Percentiles rank a stretch among this genome's conserved stretches.
Evolutionary conservation across 2,329 filamentous ascomycete species (phyloP).

Genomic region (Chrysoporthe puriensis): DNA sequence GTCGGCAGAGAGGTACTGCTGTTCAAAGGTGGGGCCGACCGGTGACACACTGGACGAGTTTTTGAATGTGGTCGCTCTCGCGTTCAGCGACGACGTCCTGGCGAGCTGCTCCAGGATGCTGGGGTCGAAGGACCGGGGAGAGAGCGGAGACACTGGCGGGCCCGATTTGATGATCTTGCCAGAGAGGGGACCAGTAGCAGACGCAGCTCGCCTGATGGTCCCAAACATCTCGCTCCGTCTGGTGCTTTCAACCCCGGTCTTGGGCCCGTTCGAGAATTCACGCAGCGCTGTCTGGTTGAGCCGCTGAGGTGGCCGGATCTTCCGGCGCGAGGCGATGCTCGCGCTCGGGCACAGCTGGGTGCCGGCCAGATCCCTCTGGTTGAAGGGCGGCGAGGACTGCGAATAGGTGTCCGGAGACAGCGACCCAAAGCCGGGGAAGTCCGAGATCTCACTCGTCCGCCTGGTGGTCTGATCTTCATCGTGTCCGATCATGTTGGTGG

Average conservation of each 20-base stretch:
- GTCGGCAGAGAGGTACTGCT: slow-evolving; percentile 25
- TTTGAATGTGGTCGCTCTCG: slow-evolving; percentile 21
- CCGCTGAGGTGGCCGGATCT: slow-evolving; percentile 52
- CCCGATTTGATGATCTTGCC: slow-evolving; percentile 48
- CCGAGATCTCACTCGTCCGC: slow-evolving; percentile 27
- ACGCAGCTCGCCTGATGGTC: slow-evolving; percentile 59
- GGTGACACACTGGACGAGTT: slow-evolving; percentile 20
- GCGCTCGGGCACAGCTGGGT: slow-evolving; percentile 54
- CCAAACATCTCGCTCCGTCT: slow-evolving; percentile 49
- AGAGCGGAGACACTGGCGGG: slow-evolving; percentile 42
- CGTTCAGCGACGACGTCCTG: slow-evolving; percentile 17
- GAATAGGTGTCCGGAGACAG: slow-evolving; percentile 39
- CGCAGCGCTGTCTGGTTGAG: slow-evolving; percentile 52
- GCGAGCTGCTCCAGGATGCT: slow-evolving; percentile 35
- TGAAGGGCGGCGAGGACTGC: slow-evolving; percentile 34
- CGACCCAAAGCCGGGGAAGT: slow-evolving; percentile 29
- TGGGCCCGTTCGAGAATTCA: slow-evolving; percentile 49
- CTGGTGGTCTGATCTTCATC: slow-evolving; percentile 26
- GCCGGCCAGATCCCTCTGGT: slow-evolving; percentile 43
- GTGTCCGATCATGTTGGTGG: slow-evolving; percentile 20
- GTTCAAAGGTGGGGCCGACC: slow-evolving; percentile 21
- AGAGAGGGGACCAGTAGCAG: slow-evolving; percentile 48
- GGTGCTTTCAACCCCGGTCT: slow-evolving; percentile 52
- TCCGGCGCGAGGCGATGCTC: slow-evolving; percentile 59
- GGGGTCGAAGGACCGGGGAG: slow-evolving; percentile 49